A percentile compares a stretch with the other conserved stretches of the same genome.
Conservation (phyloP, 2,329 filamentous ascomycete species). For the Teratosphaeriaceae sp. region DNA sequence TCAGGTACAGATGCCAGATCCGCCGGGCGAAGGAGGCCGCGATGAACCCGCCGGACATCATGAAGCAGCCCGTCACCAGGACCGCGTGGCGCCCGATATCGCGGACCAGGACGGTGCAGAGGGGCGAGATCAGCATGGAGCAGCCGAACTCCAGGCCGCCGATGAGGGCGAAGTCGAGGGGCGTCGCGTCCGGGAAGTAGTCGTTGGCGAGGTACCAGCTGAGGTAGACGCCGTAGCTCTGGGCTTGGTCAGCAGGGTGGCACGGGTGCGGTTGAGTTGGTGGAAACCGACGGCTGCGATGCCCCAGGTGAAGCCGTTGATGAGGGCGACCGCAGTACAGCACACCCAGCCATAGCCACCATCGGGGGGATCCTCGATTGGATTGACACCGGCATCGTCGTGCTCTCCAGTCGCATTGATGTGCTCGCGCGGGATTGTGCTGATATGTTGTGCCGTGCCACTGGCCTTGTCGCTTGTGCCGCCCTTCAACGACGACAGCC, state of each 20-base stretch:
- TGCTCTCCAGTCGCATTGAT: too few species aligned
- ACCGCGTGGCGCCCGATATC: constrained; percentile 19
- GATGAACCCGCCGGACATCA: constrained; percentile 32
- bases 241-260: constrained; percentile 4
- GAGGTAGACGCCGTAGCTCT: constrained; percentile 38
- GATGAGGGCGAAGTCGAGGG: constrained; percentile 35
- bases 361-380: background rate
- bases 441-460: too few species aligned
- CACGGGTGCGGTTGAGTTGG: constrained; percentile 6
- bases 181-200: constrained; percentile 29
- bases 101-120: constrained; percentile 24
- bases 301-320: constrained; percentile 31
- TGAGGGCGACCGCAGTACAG: constrained; percentile 13
- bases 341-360: background rate
- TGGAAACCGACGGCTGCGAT: constrained; percentile 10
- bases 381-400: background rate
- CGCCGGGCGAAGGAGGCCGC: constrained; percentile 31
- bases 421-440: too few species aligned
- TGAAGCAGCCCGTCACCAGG: constrained; percentile 27
- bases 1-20: constrained; percentile 37
- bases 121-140: constrained; percentile 30
- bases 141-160: constrained; percentile 33
- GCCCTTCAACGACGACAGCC: too few species aligned
- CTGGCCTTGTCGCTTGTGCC: too few species aligned
- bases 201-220: constrained; percentile 33